Evolutionary conservation across 768 basidiomycete species (phyloP).

Genomic region (Tricholoma saponaceum): DNA sequence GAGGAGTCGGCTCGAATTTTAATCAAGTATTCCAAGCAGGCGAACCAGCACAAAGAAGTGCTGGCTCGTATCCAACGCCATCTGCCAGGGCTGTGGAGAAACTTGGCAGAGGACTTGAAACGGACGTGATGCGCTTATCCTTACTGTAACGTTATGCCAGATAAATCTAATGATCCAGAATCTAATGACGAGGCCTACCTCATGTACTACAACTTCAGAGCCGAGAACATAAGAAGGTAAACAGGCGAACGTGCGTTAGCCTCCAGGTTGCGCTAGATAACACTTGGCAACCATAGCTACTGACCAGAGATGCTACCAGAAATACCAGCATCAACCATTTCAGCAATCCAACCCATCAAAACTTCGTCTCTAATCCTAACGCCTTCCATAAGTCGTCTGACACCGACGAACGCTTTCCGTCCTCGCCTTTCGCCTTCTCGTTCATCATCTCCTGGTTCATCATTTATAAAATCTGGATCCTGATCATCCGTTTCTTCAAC

Average conservation of each 20-base stretch:
- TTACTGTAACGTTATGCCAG: conserved; percentile 14
- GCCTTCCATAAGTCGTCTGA: conserved; percentile 55
- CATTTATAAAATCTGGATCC: conserved; percentile 42
- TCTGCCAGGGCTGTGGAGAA: conserved; percentile 36
- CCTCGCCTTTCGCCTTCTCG: conserved; percentile 70
- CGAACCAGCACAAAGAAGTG: conserved; percentile 40
- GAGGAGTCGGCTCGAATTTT: conserved; percentile 48
- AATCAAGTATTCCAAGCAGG: conserved; percentile 46
- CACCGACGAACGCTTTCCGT: conserved; percentile 62
- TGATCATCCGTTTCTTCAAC: conserved; percentile 76
- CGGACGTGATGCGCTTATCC: conserved; percentile 14
- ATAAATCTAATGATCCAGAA: conserved; percentile 24
- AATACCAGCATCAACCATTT: conserved; percentile 25
- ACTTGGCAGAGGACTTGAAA: conserved; percentile 22
- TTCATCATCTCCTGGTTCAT: conserved; percentile 47
- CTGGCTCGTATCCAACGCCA: conserved; percentile 38
- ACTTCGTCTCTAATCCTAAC: conserved; percentile 64
- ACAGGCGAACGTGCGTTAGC: too few relatives aligned
- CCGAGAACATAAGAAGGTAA: too few relatives aligned
- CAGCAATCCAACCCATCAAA: conserved; percentile 54
- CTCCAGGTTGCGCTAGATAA: conserved; percentile 14
- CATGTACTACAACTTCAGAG: too few relatives aligned
- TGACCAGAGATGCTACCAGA: conserved; percentile 45
- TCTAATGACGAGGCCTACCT: neutral
- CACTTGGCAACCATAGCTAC: conserved; percentile 41